phyloP scores from a whole-genome alignment of 805 yeast species.

The Dipodascopsis tothii region DNA sequence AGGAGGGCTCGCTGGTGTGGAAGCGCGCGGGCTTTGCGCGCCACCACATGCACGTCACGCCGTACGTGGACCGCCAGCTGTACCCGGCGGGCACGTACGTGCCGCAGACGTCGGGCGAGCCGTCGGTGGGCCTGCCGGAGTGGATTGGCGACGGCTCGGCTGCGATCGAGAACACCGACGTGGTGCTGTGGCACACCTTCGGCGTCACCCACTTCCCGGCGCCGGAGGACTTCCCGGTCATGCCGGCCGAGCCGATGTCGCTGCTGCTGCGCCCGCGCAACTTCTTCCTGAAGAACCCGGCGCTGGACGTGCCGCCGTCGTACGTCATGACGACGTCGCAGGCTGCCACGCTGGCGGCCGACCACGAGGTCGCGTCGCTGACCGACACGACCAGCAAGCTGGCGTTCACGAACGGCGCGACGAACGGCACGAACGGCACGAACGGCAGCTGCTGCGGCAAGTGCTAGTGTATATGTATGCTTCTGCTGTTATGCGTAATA shows the following conservation, averaged over 20 bases:
- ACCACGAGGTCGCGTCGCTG: constrained; percentile 6
- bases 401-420: constrained; percentile 1
- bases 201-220: constrained; percentile 84
- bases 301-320: constrained; percentile 59
- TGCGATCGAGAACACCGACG: constrained; percentile 48
- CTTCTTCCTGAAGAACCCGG: constrained; percentile 72
- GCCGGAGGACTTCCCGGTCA: constrained; percentile 82
- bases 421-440: neutral
- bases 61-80: constrained; percentile 62
- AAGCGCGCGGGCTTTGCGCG: constrained; percentile 82
- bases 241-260: constrained; percentile 80
- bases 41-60: constrained; percentile 58
- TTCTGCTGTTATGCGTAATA: no score
- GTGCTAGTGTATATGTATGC: neutral
- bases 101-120: constrained; percentile 32
- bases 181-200: constrained; percentile 71
- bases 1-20: constrained; percentile 63
- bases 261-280: constrained; percentile 70
- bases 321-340: constrained; percentile 17
- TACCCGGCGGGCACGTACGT: constrained; percentile 62
- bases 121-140: constrained; percentile 27
- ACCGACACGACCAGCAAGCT: constrained; percentile 17
- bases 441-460: neutral
- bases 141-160: constrained; percentile 33
- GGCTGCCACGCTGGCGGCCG: constrained; percentile 4